Percentiles rank a stretch among this genome's conserved stretches.
phyloP scores from a whole-genome alignment of 805 yeast species.

The Suhomyces sp. region DNA sequence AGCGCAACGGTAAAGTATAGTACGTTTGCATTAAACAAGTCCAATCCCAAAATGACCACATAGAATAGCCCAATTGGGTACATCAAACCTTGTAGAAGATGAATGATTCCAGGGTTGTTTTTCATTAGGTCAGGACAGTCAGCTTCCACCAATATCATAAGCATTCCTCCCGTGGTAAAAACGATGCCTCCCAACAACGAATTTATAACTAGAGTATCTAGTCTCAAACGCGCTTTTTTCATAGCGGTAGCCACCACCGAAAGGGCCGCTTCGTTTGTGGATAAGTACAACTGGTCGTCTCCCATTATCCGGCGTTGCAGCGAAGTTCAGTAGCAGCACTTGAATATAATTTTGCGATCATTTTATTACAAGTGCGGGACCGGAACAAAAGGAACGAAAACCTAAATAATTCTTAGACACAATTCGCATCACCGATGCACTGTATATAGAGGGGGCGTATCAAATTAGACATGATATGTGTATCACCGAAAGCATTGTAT shows the following conservation, averaged over 20 bases:
- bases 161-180: constrained; percentile 72
- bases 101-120: constrained; percentile 50
- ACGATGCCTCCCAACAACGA: constrained; percentile 68
- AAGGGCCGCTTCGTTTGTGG: constrained; percentile 78
- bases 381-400: neutral
- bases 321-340: neutral
- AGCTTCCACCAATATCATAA: constrained; percentile 54
- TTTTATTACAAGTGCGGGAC: neutral
- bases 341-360: neutral
- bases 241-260: constrained; percentile 83
- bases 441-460: neutral
- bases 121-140: constrained; percentile 43
- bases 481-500: no score
- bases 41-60: constrained; percentile 73
- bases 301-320: constrained; percentile 11
- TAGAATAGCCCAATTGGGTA: constrained; percentile 74
- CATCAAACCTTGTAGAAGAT: constrained; percentile 55
- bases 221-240: constrained; percentile 71
- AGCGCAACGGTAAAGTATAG: constrained; percentile 68
- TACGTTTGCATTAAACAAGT: constrained; percentile 71
- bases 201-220: constrained; percentile 59
- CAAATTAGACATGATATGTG: no score
- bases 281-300: constrained; percentile 47
- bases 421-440: neutral
- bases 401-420: neutral